Evolutionary conservation across 108 stramenopile genomes (phyloP).

Genomic region (Skeletonema grethae): DNA sequence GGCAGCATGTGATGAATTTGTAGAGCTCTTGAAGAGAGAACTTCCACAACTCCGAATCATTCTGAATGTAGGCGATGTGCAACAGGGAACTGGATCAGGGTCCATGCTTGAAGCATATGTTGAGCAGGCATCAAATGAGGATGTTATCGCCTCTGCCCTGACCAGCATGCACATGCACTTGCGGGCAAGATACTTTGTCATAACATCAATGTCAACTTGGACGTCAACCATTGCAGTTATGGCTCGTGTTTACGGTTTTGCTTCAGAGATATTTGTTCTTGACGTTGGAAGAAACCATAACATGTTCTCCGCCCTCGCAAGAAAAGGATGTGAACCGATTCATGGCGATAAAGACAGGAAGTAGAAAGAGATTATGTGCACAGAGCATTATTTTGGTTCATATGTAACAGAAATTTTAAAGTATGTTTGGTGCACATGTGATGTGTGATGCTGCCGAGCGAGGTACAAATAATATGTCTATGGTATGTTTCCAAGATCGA

Average conservation of each 20-base stretch:
- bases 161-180: conserved; percentile 39
- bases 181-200: conserved; percentile 37
- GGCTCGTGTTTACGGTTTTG: conserved; percentile 45
- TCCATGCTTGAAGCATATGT: conserved; percentile 39
- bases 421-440: no score
- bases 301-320: conserved; percentile 11
- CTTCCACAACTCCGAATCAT: conserved; percentile 23
- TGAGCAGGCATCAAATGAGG: conserved; percentile 17
- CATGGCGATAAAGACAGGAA: neutral
- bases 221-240: conserved; percentile 41
- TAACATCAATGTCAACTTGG: conserved; percentile 40
- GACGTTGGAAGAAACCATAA: conserved; percentile 26
- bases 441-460: no score
- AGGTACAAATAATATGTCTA: no score
- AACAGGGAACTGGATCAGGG: conserved; percentile 46
- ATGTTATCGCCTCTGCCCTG: conserved; percentile 25
- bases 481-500: no score
- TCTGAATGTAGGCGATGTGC: conserved; percentile 37
- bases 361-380: no score
- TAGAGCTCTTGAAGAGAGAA: conserved; percentile 21
- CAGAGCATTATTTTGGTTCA: no score
- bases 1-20: conserved; percentile 39
- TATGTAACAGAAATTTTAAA: no score
- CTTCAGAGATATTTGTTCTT: conserved; percentile 30
- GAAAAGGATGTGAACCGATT: conserved; percentile 7